Evolutionary conservation across 2,329 filamentous ascomycete species (phyloP).

Genomic region (Piedraia hortae): DNA sequence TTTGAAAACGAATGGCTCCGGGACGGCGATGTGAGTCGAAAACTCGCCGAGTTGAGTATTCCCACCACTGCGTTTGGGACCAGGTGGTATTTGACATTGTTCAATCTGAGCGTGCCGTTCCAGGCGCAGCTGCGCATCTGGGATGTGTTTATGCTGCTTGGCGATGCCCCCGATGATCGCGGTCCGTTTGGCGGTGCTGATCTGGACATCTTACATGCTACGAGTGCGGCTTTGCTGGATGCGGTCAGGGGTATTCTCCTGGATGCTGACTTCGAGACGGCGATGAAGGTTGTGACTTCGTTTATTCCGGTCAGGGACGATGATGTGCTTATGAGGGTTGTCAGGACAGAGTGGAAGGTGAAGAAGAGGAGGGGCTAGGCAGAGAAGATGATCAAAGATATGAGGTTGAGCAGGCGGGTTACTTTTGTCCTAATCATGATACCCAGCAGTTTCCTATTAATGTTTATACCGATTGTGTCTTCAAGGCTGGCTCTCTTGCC

Average conservation of each 20-base stretch:
- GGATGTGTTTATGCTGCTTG: slow-evolving; percentile 92
- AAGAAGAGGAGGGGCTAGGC: slow-evolving; percentile 25
- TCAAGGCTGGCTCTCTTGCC: no score
- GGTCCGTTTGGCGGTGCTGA: slow-evolving; percentile 28
- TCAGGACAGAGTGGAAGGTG: slow-evolving; percentile 62
- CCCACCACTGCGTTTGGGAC: slow-evolving; percentile 83
- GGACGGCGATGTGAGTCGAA: slow-evolving; percentile 47
- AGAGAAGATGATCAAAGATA: slow-evolving; percentile 1
- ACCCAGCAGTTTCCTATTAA: no score
- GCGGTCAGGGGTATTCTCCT: slow-evolving; percentile 68
- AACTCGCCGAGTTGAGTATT: slow-evolving; percentile 53
- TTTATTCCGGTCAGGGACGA: slow-evolving; percentile 89
- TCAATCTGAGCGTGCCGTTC: slow-evolving; percentile 91
- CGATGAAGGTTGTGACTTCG: slow-evolving; percentile 87
- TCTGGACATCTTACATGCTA: slow-evolving; percentile 70
- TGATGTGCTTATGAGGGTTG: slow-evolving; percentile 73
- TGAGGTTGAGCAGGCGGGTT: no score
- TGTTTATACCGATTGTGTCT: no score
- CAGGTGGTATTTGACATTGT: slow-evolving; percentile 87
- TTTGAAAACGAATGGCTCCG: slow-evolving; percentile 66
- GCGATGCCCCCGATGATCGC: slow-evolving; percentile 26
- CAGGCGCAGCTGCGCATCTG: slow-evolving; percentile 81
- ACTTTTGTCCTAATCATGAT: no score
- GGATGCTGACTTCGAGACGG: slow-evolving; percentile 87
- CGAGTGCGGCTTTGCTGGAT: slow-evolving; percentile 69